A percentile compares a stretch with the other conserved stretches of the same genome.
These are phyloP conservation scores for Candida nitratophila DNA, from an alignment of 805 yeast genomes.

Conservation along the genomic window DNA sequence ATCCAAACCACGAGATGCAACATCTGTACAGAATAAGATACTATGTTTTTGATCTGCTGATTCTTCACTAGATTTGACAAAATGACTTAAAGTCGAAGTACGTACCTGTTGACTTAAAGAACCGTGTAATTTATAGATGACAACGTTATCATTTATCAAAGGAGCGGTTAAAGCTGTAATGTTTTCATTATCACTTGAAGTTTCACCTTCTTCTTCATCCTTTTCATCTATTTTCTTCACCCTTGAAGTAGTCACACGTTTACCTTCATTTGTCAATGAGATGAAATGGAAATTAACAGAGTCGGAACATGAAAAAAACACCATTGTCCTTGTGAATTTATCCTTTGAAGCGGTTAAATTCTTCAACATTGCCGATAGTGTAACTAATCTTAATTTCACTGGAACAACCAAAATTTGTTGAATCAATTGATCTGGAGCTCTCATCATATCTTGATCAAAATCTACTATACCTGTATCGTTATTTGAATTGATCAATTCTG, in stretches of 20 bases:
- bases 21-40: slow-evolving; percentile 90
- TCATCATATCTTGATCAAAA: slow-evolving; percentile 13
- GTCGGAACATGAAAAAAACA: slow-evolving; percentile 90
- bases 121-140: slow-evolving; percentile 77
- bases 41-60: slow-evolving; percentile 42
- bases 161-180: slow-evolving; percentile 49
- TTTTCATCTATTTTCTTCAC: slow-evolving; percentile 24
- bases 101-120: slow-evolving; percentile 80
- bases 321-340: slow-evolving; percentile 52
- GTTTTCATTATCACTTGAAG: slow-evolving; percentile 12
- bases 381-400: slow-evolving; percentile 81
- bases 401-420: slow-evolving; percentile 85
- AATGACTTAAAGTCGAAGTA: slow-evolving; percentile 65
- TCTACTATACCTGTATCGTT: slow-evolving; percentile 23
- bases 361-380: slow-evolving; percentile 62
- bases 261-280: slow-evolving; percentile 59
- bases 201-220: slow-evolving; percentile 14
- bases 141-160: slow-evolving; percentile 33
- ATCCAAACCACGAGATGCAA: slow-evolving; percentile 95
- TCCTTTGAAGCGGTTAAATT: slow-evolving; percentile 30
- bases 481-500: slow-evolving; percentile 51
- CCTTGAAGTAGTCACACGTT: slow-evolving; percentile 19
- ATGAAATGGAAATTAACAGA: slow-evolving; percentile 92
- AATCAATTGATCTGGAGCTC: slow-evolving; percentile 84
- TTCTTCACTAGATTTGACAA: slow-evolving; percentile 33